Percentiles rank a stretch among this genome's conserved stretches.
Evolutionary conservation across 2,329 filamentous ascomycete species (phyloP).

Genomic region (Penicillium sp.): DNA sequence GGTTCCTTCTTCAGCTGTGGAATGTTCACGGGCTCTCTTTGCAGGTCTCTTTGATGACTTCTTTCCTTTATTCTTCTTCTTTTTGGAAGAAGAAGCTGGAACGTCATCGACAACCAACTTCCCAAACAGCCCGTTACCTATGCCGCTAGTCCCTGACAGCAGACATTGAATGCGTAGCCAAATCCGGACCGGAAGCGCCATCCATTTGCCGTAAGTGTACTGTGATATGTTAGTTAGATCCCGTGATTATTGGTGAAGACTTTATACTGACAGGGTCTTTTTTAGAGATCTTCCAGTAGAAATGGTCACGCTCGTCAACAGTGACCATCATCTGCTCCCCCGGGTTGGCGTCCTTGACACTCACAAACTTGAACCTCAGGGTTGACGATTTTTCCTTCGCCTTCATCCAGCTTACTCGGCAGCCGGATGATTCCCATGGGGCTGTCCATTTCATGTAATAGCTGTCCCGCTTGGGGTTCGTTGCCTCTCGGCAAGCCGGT

Average conservation of each 20-base stretch:
- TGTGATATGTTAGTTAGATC: not conserved
- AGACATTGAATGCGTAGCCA: conserved; percentile 1
- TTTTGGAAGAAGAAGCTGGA: not conserved
- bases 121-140: not conserved
- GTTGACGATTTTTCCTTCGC: not conserved
- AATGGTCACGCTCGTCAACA: not conserved
- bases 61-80: conserved; percentile 1
- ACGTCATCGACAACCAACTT: not conserved
- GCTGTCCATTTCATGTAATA: not conserved
- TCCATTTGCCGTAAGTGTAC: conserved; percentile 1
- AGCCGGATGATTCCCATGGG: not conserved
- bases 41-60: not conserved
- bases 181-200: conserved; percentile 1
- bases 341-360: not conserved
- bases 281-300: not conserved
- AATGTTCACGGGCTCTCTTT: not conserved
- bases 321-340: not conserved
- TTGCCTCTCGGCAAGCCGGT: not conserved
- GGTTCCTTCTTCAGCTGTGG: not conserved
- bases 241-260: not conserved
- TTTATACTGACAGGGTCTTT: not conserved
- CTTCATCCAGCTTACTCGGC: conserved; percentile 3
- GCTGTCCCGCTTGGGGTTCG: not conserved
- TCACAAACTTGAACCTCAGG: not conserved
- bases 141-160: not conserved